Evolutionary conservation across 2,329 filamentous ascomycete species (phyloP).

Genomic region (Alternaria conjuncta): DNA sequence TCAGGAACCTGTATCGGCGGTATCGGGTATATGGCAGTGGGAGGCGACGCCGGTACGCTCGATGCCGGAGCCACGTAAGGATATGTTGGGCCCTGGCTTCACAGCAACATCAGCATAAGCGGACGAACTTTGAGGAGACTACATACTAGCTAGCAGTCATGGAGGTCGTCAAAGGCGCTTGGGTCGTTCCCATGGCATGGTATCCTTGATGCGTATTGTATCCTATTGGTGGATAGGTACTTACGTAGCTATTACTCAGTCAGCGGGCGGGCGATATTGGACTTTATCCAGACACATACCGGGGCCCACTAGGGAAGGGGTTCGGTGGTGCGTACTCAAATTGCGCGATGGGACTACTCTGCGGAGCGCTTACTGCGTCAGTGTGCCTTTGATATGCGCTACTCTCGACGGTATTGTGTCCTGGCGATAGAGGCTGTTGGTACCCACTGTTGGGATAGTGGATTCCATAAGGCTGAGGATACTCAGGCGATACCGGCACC

Average conservation of each 20-base stretch:
- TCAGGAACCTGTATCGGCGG: background rate
- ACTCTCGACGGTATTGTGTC: background rate
- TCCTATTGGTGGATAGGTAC: background rate
- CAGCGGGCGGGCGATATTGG: background rate
- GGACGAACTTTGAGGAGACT: background rate
- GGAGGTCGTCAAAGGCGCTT: background rate
- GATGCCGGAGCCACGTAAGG: background rate
- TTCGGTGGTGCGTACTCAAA: background rate
- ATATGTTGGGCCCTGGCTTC: background rate
- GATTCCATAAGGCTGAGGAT: background rate
- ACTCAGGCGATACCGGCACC: background rate
- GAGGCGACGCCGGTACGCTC: background rate
- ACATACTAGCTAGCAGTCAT: background rate
- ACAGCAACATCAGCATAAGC: background rate
- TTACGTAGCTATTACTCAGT: background rate
- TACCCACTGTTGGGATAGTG: background rate
- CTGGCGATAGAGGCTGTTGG: background rate
- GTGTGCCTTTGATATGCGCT: background rate
- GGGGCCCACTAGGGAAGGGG: background rate
- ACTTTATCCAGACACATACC: background rate
- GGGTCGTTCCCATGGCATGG: background rate
- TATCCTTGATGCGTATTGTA: background rate
- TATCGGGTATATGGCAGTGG: background rate
- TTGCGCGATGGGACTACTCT: background rate
- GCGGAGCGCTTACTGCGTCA: background rate